Evolutionary conservation across 2,329 filamentous ascomycete genomes (phyloP).

Genomic region (Beauveria australis): DNA sequence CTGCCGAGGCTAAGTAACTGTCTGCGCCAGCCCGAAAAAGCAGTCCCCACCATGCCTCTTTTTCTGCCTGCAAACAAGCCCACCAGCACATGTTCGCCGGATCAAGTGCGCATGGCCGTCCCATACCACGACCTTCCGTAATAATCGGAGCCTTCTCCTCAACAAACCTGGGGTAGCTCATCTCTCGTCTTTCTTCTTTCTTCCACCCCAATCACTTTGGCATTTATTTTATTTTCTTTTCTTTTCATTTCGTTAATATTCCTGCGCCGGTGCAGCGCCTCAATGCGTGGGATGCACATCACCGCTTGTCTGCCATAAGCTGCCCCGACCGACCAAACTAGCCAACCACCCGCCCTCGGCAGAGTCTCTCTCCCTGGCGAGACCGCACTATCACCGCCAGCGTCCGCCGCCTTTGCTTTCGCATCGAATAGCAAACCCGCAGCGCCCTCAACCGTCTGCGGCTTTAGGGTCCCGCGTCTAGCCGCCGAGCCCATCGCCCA

Average conservation of each 20-base stretch:
- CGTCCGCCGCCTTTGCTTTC: not conserved
- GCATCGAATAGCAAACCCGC: not conserved
- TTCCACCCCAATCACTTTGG: not conserved
- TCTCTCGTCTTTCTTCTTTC: not conserved
- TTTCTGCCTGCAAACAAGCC: not conserved
- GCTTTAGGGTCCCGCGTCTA: not conserved
- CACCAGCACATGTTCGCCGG: slow-evolving; percentile 11
- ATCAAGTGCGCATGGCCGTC: slow-evolving; percentile 5
- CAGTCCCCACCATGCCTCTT: slow-evolving; percentile 3
- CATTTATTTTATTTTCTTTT: not conserved
- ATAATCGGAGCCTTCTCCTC: slow-evolving; percentile 4
- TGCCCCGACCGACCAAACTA: not conserved
- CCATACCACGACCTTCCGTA: not conserved
- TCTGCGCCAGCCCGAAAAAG: slow-evolving; percentile 13
- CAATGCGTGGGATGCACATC: slow-evolving; percentile 4
- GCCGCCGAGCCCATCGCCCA: not conserved
- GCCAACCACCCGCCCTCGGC: slow-evolving; percentile 4
- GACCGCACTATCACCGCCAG: not conserved
- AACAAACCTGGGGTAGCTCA: slow-evolving; percentile 5
- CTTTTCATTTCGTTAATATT: not conserved
- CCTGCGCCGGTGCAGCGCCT: not conserved
- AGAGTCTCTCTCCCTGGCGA: not conserved
- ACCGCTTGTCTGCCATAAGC: slow-evolving; percentile 1
- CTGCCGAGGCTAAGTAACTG: slow-evolving; percentile 17
- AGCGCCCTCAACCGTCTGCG: not conserved